Evolutionary conservation across 2,329 filamentous ascomycete genomes (phyloP).

Genomic region (Waltergamsia citrina): DNA sequence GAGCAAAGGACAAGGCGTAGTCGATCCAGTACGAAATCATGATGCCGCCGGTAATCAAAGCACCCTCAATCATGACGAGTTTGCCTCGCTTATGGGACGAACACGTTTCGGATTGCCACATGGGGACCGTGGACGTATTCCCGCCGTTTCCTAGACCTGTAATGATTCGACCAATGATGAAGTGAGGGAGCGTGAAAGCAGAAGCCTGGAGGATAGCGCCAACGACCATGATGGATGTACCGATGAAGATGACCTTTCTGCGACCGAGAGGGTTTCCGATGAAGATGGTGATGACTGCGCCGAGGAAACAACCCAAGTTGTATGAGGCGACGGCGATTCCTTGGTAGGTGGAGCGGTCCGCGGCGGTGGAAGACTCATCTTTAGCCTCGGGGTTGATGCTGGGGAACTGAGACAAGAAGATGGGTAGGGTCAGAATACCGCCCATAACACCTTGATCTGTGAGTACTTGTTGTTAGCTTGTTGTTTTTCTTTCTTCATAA

Average conservation of each 20-base stretch:
- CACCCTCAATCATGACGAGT: constrained; percentile 51
- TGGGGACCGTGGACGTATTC: constrained; percentile 46
- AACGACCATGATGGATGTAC: constrained; percentile 46
- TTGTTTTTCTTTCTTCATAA: constrained; percentile 8
- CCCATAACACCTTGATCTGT: constrained; percentile 70
- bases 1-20: constrained; percentile 43
- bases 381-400: constrained; percentile 30
- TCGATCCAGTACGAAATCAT: constrained; percentile 53
- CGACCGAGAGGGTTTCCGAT: constrained; percentile 55
- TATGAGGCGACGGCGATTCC: constrained; percentile 46
- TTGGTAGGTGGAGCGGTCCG: constrained; percentile 38
- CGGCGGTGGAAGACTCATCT: constrained; percentile 20
- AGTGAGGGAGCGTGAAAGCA: constrained; percentile 42
- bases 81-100: constrained; percentile 48
- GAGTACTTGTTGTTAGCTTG: constrained; percentile 15
- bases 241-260: constrained; percentile 48
- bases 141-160: constrained; percentile 49
- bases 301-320: constrained; percentile 53
- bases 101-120: constrained; percentile 53
- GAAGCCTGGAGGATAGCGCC: constrained; percentile 50
- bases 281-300: constrained; percentile 56
- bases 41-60: constrained; percentile 47
- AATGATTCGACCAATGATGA: constrained; percentile 49
- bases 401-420: constrained; percentile 50
- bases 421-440: constrained; percentile 58